Conservation (phyloP, 2,329 filamentous ascomycete species). For the Chrysosphaeria jannelii region DNA sequence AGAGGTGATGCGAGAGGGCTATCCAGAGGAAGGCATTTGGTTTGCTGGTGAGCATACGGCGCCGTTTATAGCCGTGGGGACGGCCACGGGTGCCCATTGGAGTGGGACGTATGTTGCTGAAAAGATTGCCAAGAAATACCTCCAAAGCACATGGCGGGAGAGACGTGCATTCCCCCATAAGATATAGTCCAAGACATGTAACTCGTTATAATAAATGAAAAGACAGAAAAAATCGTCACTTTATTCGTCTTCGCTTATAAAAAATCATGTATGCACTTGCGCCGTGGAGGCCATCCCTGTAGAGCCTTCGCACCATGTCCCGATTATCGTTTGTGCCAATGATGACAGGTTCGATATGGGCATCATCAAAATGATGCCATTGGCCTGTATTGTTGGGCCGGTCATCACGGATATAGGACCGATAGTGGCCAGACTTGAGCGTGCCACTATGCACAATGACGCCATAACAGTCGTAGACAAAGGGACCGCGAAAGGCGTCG, state of each 20-base stretch:
- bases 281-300: slow-evolving; percentile 3
- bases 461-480: slow-evolving; percentile 61
- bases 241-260: slow-evolving; percentile 5
- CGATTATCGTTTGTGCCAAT: slow-evolving; percentile 5
- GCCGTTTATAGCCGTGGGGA: slow-evolving; percentile 68
- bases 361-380: slow-evolving; percentile 21
- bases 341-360: slow-evolving; percentile 4
- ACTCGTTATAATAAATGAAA: not conserved
- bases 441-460: slow-evolving; percentile 51
- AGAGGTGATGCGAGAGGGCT: slow-evolving; percentile 26
- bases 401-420: slow-evolving; percentile 32
- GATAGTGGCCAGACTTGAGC: slow-evolving; percentile 52
- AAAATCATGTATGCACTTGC: slow-evolving; percentile 6
- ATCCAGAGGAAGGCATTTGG: slow-evolving; percentile 45
- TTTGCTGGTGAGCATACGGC: slow-evolving; percentile 75
- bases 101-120: too few species aligned
- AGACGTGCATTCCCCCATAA: too few species aligned
- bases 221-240: too few species aligned
- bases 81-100: slow-evolving; percentile 76
- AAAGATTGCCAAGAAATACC: too few species aligned
- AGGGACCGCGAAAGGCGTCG: slow-evolving; percentile 18
- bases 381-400: slow-evolving; percentile 7
- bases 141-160: too few species aligned
- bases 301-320: slow-evolving; percentile 5
- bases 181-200: too few species aligned